Base-by-base conservation (phyloP, 2,329 filamentous ascomycete genomes). In the Pseudocercospora eumusae region DNA sequence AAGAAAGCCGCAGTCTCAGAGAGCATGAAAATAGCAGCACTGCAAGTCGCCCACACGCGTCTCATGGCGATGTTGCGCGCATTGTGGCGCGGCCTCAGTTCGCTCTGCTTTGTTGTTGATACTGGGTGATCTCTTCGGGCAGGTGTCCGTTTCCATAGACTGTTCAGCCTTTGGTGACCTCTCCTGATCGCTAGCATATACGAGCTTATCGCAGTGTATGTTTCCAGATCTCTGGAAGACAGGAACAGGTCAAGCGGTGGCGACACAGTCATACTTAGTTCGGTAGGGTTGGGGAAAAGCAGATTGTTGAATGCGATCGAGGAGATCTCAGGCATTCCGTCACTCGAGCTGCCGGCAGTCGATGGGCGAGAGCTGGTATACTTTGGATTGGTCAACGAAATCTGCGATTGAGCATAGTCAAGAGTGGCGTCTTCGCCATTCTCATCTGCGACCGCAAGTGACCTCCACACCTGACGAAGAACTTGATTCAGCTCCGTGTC, bases 171-270 rank as follows among this genome's bases (percentile, higher is more conserved):
- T 15, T 96, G 85, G 73, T 97, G 92, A 2, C 92, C 91, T 61
- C 93, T 86, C 57, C 92, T 88, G 65, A 98, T 87, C 0, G 91
- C 90, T 9, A 97, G 80, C 0, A 99, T 84, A 69, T 97, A 98
- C 1, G 91, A 85, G 74, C 96, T 92, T 64, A 97, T 88, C n/a
- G 83, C 83, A 0, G 92, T 90, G 75, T 98, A 99, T 0, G 86
- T 84, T 54, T 89, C 84, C 10, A 96, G 78, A 70, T 98, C 93
- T 0, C 87, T 82, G 3, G 84, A 80, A 10, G 90, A 87, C 27
- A 98, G 84, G 70, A 98, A 96, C 28, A 99, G 84, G 73, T 98
- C 93, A 4, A 98, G 78, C 0, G 95, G 93, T 1, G 90, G 88
- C 2, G 85, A 84, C 8, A 96, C 86, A 42, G 88, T 85, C 66